Conservation (phyloP, 1,284 basidiomycete genomes). For the Pseudozyma sp. region DNA sequence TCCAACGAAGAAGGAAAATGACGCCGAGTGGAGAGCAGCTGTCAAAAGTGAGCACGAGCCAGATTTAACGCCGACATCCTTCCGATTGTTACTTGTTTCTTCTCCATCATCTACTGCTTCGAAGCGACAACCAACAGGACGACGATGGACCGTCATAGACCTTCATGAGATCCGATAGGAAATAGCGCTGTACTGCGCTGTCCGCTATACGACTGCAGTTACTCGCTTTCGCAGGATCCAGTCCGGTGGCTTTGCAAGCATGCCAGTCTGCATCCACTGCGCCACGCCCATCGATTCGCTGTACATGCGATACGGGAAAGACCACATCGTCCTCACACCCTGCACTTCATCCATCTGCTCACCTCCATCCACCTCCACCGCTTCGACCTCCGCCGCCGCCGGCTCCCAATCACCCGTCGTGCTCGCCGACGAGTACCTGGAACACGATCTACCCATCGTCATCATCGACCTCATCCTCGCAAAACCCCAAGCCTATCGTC, state of each 20-base stretch:
- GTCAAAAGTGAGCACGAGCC: neutral
- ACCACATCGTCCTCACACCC: constrained; percentile 43
- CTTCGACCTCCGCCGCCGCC: neutral
- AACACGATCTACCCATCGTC: constrained; percentile 82
- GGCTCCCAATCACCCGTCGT: constrained; percentile 1
- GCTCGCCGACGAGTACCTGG: constrained; percentile 87
- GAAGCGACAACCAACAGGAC: too few species aligned
- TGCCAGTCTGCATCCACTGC: constrained; percentile 54
- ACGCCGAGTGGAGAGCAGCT: neutral
- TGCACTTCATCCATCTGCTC: constrained; percentile 27
- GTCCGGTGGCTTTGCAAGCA: neutral
- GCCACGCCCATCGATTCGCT: constrained; percentile 33
- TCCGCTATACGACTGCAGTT: too few species aligned
- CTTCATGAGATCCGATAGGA: too few species aligned
- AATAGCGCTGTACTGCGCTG: too few species aligned
- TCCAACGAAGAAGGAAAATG: too few species aligned
- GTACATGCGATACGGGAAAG: constrained; percentile 43
- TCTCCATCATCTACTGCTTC: too few species aligned
- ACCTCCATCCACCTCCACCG: constrained; percentile 26
- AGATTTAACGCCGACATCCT: neutral
- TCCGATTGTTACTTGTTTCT: too few species aligned
- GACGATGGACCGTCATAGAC: too few species aligned
- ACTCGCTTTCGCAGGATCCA: too few species aligned
- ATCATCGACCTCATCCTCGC: constrained; percentile 86
- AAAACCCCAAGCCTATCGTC: constrained; percentile 86